phyloP scores from a whole-genome alignment of 2,329 filamentous ascomycete genomes.

The Colletotrichum shisoi region DNA sequence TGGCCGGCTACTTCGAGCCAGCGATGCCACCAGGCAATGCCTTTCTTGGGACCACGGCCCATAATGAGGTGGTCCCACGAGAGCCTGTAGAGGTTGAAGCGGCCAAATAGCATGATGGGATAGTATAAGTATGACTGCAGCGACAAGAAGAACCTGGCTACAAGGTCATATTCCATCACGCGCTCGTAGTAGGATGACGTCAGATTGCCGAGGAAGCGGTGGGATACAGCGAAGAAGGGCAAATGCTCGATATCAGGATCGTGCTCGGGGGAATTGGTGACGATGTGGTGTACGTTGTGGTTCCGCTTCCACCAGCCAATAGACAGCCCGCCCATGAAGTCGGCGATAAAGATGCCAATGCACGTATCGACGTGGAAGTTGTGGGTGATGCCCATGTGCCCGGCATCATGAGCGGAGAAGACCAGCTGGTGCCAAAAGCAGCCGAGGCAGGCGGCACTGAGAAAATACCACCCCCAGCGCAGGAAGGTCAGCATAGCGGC shows the following conservation, averaged over 20 bases:
- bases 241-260: constrained; percentile 94
- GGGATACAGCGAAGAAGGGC: constrained; percentile 86
- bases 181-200: constrained; percentile 84
- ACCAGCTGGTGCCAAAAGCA: constrained; percentile 93
- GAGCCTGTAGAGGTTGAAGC: constrained; percentile 86
- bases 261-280: constrained; percentile 94
- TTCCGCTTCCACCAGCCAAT: constrained; percentile 97
- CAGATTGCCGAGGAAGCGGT: constrained; percentile 77
- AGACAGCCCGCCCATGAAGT: constrained; percentile 88
- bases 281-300: constrained; percentile 96
- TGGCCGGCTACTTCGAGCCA: constrained; percentile 81
- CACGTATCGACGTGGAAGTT: constrained; percentile 81
- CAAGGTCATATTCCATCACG: constrained; percentile 77
- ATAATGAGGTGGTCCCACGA: constrained; percentile 80
- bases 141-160: constrained; percentile 74
- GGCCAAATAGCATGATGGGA: constrained; percentile 77
- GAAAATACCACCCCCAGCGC: constrained; percentile 69
- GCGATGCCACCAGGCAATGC: constrained; percentile 82
- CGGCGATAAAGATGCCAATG: constrained; percentile 89
- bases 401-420: constrained; percentile 93
- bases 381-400: constrained; percentile 97
- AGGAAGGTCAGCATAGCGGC: constrained; percentile 68
- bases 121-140: constrained; percentile 86
- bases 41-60: constrained; percentile 74
- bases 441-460: constrained; percentile 78